Base-by-base conservation (phyloP, 2,329 filamentous ascomycete species). In the Epichloe uncinata region DNA sequence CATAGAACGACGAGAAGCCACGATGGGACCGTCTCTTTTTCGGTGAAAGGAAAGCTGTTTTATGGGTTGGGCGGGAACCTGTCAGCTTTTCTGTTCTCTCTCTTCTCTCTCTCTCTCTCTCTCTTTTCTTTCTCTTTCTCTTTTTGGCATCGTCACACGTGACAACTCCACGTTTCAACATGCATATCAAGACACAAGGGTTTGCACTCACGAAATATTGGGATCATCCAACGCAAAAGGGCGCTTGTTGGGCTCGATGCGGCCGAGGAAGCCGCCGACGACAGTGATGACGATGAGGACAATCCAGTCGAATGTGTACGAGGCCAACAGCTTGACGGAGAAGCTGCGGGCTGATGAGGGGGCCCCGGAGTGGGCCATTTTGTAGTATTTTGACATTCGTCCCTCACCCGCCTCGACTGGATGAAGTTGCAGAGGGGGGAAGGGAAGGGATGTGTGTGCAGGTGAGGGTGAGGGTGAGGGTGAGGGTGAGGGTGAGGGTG, bases 231-330 rank as follows among this genome's bases (percentile, higher is more conserved):
- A 75, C 16, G 81, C 83, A 66, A 93, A 91, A 0, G 83, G 81
- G 40, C 82, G 75, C 58, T 81, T 79, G 59, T 81, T 84, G 3
- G 85, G 84, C 16, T 73, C 69, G 48, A 82, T 69, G 46, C 66
- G 70, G 48, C 76, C 77, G 58, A 87, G 75, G n/a, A 72, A 73
- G 47, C 68, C 75, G 50, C 77, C 81, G 26, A 82, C 69, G 15
- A 70, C 74, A 26, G 73, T 79, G 35, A 81, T 74, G 45, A 64
- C 71, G 43, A 85, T 66, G 53, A 86, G 77, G 45, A 85, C 68
- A 18, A 86, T 63, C 86, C 86, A 91, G 68, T 90, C 86, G 51
- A 87, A 67, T 47, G 84, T 65, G 62, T 90, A 90, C 20, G 83
- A 85, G n/a, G 78, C 59, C 44, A 85, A 53, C 41, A 71, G 58